Evolutionary conservation across 495 filamentous ascomycete genomes (phyloP), one percentile per base, ranked within the genome.

Genomic region (Penicillium parvum): DNA sequence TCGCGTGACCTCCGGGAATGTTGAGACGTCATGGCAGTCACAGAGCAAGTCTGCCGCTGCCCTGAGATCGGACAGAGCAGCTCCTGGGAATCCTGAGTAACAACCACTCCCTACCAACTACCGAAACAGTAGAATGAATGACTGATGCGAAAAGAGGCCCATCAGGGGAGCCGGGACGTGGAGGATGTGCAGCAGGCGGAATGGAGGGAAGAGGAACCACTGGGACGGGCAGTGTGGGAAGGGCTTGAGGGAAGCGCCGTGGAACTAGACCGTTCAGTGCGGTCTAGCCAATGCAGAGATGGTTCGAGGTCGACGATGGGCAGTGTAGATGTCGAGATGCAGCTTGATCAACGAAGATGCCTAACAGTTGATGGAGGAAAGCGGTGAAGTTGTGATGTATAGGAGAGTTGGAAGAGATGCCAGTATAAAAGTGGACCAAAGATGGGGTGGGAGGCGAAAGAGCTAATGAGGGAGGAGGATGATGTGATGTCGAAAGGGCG

Each of bases 1-100:
- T 74, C 63, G 30, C 63, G 64, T 33, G 69, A 58, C 55, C 73
- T 70, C 57, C 72, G 69, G 21, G 73, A 51, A 32, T 61, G 55
- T 28, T 64, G 63, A 32, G 65, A 55, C 21, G 67, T 51, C 65
- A 74, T 74, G 49, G 47, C 32, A 51, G 60, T 52, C 33, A 39
- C 37, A 29, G 38, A 55, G 47, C 50, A 35, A 30, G 36, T 21
- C 45, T 34, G 38, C 32, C 37, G 38, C 49, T 40, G 39, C 32
- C 32, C 39, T 49, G 18, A 38, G 21, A 19, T 32, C 41, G 20
- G 37, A 32, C 37, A 40, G 47, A 49, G 32, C 46, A 43, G 32
- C 32, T 39, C 17, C 25, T 23, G 20, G 30, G 43, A 22, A 21
- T 7, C 50, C 44, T 35, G 19, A 39, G 18, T 33, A 32, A 46